Base-by-base conservation (phyloP, 2,329 filamentous ascomycete genomes). In the Coccinonectria pachysandricola region DNA sequence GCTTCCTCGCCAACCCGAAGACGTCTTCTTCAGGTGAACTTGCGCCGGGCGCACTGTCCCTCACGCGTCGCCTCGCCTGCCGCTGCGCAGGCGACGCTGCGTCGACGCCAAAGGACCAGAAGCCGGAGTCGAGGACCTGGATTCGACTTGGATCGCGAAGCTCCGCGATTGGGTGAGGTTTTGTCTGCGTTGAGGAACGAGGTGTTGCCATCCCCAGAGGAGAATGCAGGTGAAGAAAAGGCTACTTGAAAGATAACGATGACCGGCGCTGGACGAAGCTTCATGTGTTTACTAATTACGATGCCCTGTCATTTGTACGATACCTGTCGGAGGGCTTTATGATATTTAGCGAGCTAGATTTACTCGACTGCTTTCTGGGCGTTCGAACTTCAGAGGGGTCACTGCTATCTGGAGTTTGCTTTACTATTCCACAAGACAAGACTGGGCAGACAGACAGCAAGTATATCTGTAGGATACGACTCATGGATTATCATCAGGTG, bases 21-120 rank as follows among this genome's bases (percentile, higher is more conserved):
- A 18, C 53, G 58, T 16, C 42, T 64, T 11, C 51, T 63, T 10
- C 53, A 56, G 30, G 54, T 57, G 20, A 47, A 58, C 8, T 51
- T 62, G 9, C 48, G 59, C 20, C 57, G 63, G 12, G 60, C 60
- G 36, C 62, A 64, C 34, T 60, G 57, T 31, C 57, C 57, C 8
- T 61, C 57, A 8, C 48, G 57, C 12, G 52, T 52, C 11, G 36
- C 49, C 2, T 56, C 56, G 5, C 53, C 54, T 3, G 40, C 49
- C 14, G 50, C 46, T n/a, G 45, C 50, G 36, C 43, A 45, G 15
- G 36, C 39, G 10, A 39, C 46, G 11, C 30, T 38, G 21, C 48
- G 53, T 12, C 53, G 54, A 23, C 51, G 52, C n/a, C 52, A 55
- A 32, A 43, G 56, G 26, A 56, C 54, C 8, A 48, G 55, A 27